Percentiles rank a stretch among this genome's conserved stretches.
phyloP scores from a whole-genome alignment of 352 stramenopile species.

The Pythium dissotocum region DNA sequence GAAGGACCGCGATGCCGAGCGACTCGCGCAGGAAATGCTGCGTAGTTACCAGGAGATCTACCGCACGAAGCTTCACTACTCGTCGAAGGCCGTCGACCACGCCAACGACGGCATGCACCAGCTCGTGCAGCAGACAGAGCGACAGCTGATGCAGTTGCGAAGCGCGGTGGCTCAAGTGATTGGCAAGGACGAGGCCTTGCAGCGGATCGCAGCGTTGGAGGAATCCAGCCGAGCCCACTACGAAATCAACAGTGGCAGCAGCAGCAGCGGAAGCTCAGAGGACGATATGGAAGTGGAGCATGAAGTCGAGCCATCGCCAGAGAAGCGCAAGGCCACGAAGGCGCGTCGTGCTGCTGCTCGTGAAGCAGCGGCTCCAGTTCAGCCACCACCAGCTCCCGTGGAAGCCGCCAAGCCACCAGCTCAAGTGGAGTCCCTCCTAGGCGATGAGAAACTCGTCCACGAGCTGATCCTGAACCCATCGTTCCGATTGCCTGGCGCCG shows the following conservation, averaged over 20 bases:
- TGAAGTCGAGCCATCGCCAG: slow-evolving; percentile 24
- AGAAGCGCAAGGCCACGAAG: slow-evolving; percentile 2
- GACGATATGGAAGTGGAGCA: slow-evolving; percentile 27
- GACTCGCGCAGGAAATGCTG: slow-evolving; percentile 52
- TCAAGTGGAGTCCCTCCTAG: slow-evolving; percentile 50
- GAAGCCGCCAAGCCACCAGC: slow-evolving; percentile 14
- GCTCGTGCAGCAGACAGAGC: slow-evolving; percentile 55
- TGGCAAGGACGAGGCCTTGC: slow-evolving; percentile 39
- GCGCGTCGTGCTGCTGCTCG: not conserved
- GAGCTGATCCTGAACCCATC: slow-evolving; percentile 74
- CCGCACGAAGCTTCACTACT: slow-evolving; percentile 48
- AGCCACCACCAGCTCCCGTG: not conserved
- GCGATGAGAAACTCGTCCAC: slow-evolving; percentile 62
- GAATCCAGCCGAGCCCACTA: slow-evolving; percentile 4
- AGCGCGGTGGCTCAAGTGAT: slow-evolving; percentile 57
- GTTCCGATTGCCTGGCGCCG: slow-evolving; percentile 39
- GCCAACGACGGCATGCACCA: slow-evolving; percentile 56
- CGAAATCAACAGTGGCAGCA: not conserved
- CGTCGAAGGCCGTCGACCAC: slow-evolving; percentile 29
- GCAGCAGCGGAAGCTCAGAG: slow-evolving; percentile 3
- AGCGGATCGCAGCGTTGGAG: slow-evolving; percentile 40
- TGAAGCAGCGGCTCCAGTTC: not conserved
- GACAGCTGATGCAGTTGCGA: slow-evolving; percentile 57
- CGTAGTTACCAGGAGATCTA: slow-evolving; percentile 54
- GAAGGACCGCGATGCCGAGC: slow-evolving; percentile 62